Conservation (phyloP, 192 early-diverging fungal species). For the Podila epicladia region DNA sequence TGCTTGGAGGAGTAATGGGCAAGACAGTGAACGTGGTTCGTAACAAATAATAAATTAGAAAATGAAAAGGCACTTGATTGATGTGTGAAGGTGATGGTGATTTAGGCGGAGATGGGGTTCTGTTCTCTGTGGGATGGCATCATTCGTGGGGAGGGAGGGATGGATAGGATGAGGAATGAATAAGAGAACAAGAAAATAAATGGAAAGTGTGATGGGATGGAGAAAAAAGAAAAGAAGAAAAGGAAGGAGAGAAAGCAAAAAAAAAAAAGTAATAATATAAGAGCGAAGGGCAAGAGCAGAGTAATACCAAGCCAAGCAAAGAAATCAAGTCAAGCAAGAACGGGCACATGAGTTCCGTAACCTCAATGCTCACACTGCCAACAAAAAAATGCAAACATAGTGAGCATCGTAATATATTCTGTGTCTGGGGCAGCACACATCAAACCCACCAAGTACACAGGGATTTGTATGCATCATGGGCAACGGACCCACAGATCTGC, state of each 20-base stretch:
- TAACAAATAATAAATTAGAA: not conserved
- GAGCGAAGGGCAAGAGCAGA: not conserved
- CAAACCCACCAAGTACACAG: too few relatives aligned
- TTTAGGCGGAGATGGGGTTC: not conserved
- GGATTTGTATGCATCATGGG: too few relatives aligned
- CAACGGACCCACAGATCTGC: too few relatives aligned
- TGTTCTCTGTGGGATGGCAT: not conserved
- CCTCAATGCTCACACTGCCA: not conserved
- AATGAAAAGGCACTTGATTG: not conserved
- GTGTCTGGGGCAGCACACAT: too few relatives aligned
- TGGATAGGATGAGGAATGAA: slow-evolving; percentile 2
- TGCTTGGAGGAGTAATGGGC: too few relatives aligned
- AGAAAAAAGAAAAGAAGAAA: not conserved
- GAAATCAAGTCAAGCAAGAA: not conserved
- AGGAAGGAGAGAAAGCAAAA: not conserved
- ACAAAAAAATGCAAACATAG: not conserved
- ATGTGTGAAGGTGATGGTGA: not conserved
- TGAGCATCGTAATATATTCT: too few relatives aligned
- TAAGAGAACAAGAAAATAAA: not conserved
- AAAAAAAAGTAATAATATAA: not conserved
- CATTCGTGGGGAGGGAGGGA: not conserved
- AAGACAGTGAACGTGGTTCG: too few relatives aligned
- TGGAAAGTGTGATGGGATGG: not conserved
- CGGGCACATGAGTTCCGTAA: not conserved
- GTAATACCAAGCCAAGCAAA: not conserved